phyloP scores from a whole-genome alignment of 805 yeast genomes.

The Lachancea lanzarotensis region DNA sequence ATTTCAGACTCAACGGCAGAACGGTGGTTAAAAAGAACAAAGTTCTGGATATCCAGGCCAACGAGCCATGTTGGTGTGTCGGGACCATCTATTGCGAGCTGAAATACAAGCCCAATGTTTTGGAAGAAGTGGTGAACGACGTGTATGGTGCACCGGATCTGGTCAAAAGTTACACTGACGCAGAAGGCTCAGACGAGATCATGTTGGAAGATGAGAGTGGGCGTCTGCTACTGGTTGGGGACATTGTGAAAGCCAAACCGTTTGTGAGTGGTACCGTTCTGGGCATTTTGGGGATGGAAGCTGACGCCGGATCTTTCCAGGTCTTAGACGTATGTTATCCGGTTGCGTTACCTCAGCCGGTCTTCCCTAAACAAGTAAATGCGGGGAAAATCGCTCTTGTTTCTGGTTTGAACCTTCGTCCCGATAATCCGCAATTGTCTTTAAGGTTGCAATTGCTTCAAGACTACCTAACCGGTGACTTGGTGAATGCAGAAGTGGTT shows the following conservation, averaged over 20 bases:
- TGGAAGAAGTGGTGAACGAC: conserved; percentile 67
- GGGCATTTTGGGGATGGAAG: conserved; percentile 81
- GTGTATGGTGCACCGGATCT: conserved; percentile 37
- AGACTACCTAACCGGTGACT: conserved; percentile 66
- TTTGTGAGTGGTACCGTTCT: conserved; percentile 87
- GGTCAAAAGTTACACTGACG: conserved; percentile 46
- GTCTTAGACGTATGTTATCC: conserved; percentile 79
- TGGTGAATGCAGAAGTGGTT: conserved; percentile 39
- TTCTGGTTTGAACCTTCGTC: conserved; percentile 64
- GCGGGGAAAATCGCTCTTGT: conserved; percentile 53
- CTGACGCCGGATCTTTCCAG: conserved; percentile 74
- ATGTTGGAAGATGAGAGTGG: conserved; percentile 93
- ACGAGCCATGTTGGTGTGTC: conserved; percentile 62
- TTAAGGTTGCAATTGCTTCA: conserved; percentile 50
- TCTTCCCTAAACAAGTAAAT: conserved; percentile 18
- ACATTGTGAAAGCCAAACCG: conserved; percentile 45
- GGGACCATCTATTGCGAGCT: conserved; percentile 85
- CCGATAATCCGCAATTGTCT: conserved; percentile 36
- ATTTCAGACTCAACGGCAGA: conserved; percentile 33
- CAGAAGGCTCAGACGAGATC: conserved; percentile 47
- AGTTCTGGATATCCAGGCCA: conserved; percentile 37
- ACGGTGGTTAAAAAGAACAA: conserved; percentile 37
- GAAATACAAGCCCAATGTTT: conserved; percentile 77
- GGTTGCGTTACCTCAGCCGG: conserved; percentile 50
- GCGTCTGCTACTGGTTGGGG: conserved; percentile 64